A percentile compares a stretch with the other conserved stretches of the same genome.
phyloP scores from a whole-genome alignment of 441 rosid species.

The Populus hybrid region DNA sequence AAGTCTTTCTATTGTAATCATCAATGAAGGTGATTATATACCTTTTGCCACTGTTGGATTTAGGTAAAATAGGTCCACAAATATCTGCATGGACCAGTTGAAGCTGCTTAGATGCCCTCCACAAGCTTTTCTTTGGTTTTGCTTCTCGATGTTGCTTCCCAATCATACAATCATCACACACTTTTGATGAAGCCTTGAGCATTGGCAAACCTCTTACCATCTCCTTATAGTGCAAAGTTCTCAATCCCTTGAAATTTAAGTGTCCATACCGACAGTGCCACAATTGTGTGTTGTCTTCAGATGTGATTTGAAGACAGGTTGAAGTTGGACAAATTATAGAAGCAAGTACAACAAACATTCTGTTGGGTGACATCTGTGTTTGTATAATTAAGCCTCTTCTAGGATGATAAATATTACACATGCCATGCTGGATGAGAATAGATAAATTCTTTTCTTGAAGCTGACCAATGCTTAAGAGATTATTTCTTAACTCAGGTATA shows the following conservation, averaged over 20 bases:
- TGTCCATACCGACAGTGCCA: neutral
- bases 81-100: neutral
- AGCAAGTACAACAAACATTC: neutral
- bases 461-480: neutral
- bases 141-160: neutral
- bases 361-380: too few relatives aligned
- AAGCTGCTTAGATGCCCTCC: neutral
- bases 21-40: neutral
- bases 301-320: too few relatives aligned
- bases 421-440: too few relatives aligned
- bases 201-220: neutral
- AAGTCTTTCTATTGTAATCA: neutral
- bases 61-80: neutral
- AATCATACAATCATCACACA: neutral
- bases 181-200: too few relatives aligned
- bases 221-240: neutral
- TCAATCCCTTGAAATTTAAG: neutral
- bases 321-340: accelerated
- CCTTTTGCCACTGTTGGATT: neutral
- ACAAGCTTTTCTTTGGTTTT: too few relatives aligned
- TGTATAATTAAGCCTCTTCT: neutral
- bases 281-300: neutral
- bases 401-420: neutral
- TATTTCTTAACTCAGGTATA: neutral
- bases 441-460: too few relatives aligned